Conservation (phyloP, 2,329 filamentous ascomycete genomes). For the Alternaria brassicae region DNA sequence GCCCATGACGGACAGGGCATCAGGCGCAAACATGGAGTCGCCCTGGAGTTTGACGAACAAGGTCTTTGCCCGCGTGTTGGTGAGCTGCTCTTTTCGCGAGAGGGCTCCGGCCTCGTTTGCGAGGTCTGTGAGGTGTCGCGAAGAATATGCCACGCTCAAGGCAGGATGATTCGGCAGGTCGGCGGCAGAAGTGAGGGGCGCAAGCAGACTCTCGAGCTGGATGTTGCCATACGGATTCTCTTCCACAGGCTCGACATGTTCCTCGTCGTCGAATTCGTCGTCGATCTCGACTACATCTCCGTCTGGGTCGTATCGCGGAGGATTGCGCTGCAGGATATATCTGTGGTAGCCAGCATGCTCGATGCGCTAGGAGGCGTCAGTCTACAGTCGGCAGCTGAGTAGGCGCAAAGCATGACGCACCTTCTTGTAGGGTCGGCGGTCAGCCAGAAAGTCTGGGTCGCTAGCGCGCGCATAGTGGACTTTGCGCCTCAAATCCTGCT, state of each 20-base stretch:
- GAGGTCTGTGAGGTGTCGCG: constrained; percentile 74
- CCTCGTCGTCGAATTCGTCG: constrained; percentile 71
- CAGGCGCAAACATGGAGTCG: constrained; percentile 72
- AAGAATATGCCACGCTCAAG: constrained; percentile 75
- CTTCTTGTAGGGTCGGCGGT: constrained; percentile 74
- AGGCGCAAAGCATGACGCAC: constrained; percentile 55
- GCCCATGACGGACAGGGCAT: constrained; percentile 59
- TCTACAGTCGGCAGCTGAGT: constrained; percentile 15
- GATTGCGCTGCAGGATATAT: constrained; percentile 76
- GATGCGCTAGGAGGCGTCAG: constrained; percentile 62
- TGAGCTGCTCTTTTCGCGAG: constrained; percentile 76
- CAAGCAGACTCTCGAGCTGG: constrained; percentile 74
- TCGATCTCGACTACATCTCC: constrained; percentile 78
- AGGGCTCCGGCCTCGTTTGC: constrained; percentile 72
- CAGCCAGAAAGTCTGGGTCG: constrained; percentile 65
- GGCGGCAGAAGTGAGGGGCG: constrained; percentile 75
- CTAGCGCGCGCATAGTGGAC: constrained; percentile 75
- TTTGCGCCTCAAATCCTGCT: constrained; percentile 79
- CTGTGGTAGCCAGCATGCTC: constrained; percentile 77
- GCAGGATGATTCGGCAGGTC: constrained; percentile 78
- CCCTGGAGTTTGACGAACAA: constrained; percentile 76
- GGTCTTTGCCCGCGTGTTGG: constrained; percentile 76
- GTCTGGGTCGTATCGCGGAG: constrained; percentile 75
- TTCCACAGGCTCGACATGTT: constrained; percentile 66
- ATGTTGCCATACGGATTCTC: constrained; percentile 78